These are phyloP conservation scores for Suhomyces choctaworum DNA, from an alignment of 1,139 yeast genomes.

Conservation along the genomic window DNA sequence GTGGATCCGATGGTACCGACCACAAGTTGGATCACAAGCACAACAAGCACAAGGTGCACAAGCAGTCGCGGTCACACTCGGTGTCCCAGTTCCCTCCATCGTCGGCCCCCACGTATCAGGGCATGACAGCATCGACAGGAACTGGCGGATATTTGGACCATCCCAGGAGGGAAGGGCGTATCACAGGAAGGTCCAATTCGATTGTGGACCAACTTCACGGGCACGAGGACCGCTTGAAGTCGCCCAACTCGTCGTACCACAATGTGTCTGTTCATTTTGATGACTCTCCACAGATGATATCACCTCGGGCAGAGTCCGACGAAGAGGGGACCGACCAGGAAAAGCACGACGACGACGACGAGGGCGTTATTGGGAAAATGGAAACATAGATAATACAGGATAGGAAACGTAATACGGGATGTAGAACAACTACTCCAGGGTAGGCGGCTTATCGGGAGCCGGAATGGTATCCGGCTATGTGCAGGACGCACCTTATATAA, in stretches of 20 bases:
- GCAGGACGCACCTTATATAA: conserved; percentile 5
- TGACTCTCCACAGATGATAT: conserved; percentile 6
- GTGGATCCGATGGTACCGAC: neutral
- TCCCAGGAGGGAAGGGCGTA: conserved; percentile 9
- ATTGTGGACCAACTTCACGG: conserved; percentile 6
- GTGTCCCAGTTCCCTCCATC: conserved; percentile 18
- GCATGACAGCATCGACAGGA: conserved; percentile 13
- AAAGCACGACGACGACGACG: conserved; percentile 16
- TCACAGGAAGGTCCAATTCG: conserved; percentile 11
- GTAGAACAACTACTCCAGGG: no score
- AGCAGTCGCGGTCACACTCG: conserved; percentile 14
- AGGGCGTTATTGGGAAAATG: conserved; percentile 26
- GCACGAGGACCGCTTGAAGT: conserved; percentile 8
- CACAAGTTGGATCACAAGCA: conserved; percentile 7
- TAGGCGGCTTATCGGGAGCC: no score
- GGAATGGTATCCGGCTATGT: conserved; percentile 1
- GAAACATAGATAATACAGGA: conserved; percentile 13
- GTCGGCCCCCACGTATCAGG: conserved; percentile 10
- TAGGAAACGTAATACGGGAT: no score
- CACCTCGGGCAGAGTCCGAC: conserved; percentile 8
- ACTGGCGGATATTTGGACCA: conserved; percentile 23
- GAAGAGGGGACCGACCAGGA: conserved; percentile 3
- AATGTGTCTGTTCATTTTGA: conserved; percentile 5
- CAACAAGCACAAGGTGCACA: conserved; percentile 3
- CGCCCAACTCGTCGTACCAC: conserved; percentile 12